Evolutionary conservation across 352 stramenopile species (phyloP).

Genomic region (Pythium monospermum): DNA sequence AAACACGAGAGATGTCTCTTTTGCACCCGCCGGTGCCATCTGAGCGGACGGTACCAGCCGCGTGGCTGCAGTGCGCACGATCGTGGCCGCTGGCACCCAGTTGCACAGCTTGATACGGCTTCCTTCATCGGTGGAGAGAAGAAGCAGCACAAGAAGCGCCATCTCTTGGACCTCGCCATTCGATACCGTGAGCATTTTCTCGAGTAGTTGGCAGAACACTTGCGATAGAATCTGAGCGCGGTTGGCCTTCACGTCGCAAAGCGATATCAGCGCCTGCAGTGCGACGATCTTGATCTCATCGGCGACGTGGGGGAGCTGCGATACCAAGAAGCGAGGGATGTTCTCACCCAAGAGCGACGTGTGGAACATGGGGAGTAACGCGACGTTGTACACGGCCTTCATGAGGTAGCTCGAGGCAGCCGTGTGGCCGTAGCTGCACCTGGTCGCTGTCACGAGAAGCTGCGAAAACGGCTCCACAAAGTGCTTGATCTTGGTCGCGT

Average conservation of each 20-base stretch:
- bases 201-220: slow-evolving; percentile 45
- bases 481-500: slow-evolving; percentile 52
- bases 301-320: slow-evolving; percentile 38
- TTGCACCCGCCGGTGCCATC: background rate
- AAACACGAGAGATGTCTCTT: slow-evolving; percentile 28
- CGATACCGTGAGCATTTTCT: slow-evolving; percentile 32
- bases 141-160: slow-evolving; percentile 41
- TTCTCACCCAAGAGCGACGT: slow-evolving; percentile 53
- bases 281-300: slow-evolving; percentile 36
- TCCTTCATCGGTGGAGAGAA: slow-evolving; percentile 59
- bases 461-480: slow-evolving; percentile 61
- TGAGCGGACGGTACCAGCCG: background rate
- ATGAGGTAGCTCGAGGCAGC: slow-evolving; percentile 39
- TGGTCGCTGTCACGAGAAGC: slow-evolving; percentile 35
- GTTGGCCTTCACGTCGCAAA: slow-evolving; percentile 47
- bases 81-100: slow-evolving; percentile 44
- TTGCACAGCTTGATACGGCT: slow-evolving; percentile 66
- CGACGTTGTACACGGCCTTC: slow-evolving; percentile 70
- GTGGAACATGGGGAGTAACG: slow-evolving; percentile 52
- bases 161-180: slow-evolving; percentile 49
- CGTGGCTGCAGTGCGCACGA: slow-evolving; percentile 24
- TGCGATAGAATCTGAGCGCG: slow-evolving; percentile 43
- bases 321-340: slow-evolving; percentile 49
- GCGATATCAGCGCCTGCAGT: slow-evolving; percentile 41
- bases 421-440: slow-evolving; percentile 18